phyloP scores from a whole-genome alignment of 225 moss, liverwort and hornwort species.

The Marchantia paleacea region DNA sequence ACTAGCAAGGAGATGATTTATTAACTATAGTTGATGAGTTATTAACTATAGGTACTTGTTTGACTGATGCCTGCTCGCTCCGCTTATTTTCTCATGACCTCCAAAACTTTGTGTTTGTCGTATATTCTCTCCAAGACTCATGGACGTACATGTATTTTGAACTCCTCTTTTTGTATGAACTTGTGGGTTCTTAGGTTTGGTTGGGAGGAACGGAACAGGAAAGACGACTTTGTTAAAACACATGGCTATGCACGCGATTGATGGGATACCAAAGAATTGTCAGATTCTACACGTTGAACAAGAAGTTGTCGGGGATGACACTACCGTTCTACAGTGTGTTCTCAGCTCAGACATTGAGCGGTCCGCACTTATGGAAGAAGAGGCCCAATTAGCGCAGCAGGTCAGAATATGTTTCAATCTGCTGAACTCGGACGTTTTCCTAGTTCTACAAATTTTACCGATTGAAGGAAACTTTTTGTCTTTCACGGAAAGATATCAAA shows the following conservation, averaged over 20 bases:
- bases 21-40: too few relatives aligned
- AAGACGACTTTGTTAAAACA: slow-evolving; percentile 97
- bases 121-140: too few relatives aligned
- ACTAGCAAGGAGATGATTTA: too few relatives aligned
- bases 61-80: too few relatives aligned
- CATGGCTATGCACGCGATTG: slow-evolving; percentile 95
- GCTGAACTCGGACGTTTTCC: too few relatives aligned
- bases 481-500: background rate
- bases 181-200: slow-evolving; percentile 56
- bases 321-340: slow-evolving; percentile 88
- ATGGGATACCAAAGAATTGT: slow-evolving; percentile 93
- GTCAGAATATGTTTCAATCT: slow-evolving; percentile 30
- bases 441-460: background rate
- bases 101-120: too few relatives aligned
- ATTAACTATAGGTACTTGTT: too few relatives aligned
- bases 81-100: too few relatives aligned
- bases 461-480: background rate
- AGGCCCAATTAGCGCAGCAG: slow-evolving; percentile 72
- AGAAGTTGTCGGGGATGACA: slow-evolving; percentile 97
- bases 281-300: slow-evolving; percentile 99
- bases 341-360: slow-evolving; percentile 91
- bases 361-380: slow-evolving; percentile 83
- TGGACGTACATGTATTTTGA: too few relatives aligned
- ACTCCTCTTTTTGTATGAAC: too few relatives aligned
- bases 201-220: slow-evolving; percentile 98